phyloP scores from a whole-genome alignment of 352 stramenopile species.

The Phytophthora idaei region DNA sequence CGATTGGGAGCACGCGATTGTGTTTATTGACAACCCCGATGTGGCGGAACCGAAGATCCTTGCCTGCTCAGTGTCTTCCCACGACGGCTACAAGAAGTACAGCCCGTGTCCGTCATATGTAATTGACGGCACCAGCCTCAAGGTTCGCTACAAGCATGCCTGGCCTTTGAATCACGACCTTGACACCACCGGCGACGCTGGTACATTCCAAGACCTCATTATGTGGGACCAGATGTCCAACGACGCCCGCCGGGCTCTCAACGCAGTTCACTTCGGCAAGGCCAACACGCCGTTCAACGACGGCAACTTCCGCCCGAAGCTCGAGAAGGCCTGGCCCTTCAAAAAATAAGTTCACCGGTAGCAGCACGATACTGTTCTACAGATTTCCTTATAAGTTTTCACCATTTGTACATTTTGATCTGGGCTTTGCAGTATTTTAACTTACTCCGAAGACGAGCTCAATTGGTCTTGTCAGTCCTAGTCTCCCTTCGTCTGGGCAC shows the following conservation, averaged over 20 bases:
- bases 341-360: neutral
- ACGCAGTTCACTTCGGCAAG: conserved; percentile 2
- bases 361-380: neutral
- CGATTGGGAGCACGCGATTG: conserved; percentile 11
- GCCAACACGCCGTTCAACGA: conserved; percentile 10
- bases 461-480: too few relatives aligned
- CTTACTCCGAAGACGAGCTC: too few relatives aligned
- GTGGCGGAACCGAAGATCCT: conserved; percentile 1
- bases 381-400: neutral
- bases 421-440: too few relatives aligned
- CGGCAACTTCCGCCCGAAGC: conserved; percentile 1
- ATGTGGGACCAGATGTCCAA: conserved; percentile 13
- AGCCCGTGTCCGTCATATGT: neutral
- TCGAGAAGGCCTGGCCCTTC: conserved; percentile 10
- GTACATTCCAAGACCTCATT: conserved; percentile 12
- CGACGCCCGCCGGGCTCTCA: conserved; percentile 4
- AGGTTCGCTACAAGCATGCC: conserved; percentile 5
- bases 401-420: neutral
- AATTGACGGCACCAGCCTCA: conserved; percentile 5
- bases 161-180: conserved; percentile 11
- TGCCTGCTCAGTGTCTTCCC: conserved; percentile 7
- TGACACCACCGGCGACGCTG: conserved; percentile 6
- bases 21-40: conserved; percentile 13
- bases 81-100: conserved; percentile 14
- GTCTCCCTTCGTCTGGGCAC: too few relatives aligned